Conservation (phyloP, 2,329 filamentous ascomycete species). For the Ascochyta lentis region DNA sequence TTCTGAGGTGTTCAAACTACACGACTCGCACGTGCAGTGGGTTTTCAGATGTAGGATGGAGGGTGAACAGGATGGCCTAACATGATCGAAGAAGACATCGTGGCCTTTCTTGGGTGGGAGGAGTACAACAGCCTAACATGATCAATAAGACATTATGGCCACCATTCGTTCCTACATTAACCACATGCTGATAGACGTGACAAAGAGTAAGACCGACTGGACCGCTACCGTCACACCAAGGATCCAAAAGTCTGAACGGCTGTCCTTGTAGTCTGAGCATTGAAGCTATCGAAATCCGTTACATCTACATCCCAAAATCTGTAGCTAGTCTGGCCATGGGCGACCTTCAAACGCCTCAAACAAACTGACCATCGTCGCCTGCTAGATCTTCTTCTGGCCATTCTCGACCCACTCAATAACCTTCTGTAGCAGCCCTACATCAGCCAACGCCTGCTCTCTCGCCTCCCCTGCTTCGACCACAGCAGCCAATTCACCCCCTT, state of each 20-base stretch:
- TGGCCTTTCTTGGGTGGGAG: not conserved
- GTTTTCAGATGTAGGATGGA: not conserved
- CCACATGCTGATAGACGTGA: not conserved
- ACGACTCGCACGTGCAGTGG: not conserved
- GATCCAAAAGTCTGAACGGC: not conserved
- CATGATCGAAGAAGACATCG: constrained; percentile 19
- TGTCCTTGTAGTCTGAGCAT: not conserved
- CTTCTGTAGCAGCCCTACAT: constrained; percentile 46
- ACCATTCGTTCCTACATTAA: not conserved
- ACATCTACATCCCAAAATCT: not conserved
- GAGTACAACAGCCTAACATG: constrained; percentile 13
- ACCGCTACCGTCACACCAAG: not conserved
- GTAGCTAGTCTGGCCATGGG: not conserved
- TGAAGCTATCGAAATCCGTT: not conserved
- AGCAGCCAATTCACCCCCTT: constrained; percentile 45
- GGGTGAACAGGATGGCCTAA: constrained; percentile 6
- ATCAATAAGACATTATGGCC: constrained; percentile 20
- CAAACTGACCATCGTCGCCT: not conserved
- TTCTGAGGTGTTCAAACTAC: constrained; percentile 21
- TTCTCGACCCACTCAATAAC: constrained; percentile 40
- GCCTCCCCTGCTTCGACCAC: constrained; percentile 47
- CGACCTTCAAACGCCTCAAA: not conserved
- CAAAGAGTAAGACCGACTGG: not conserved
- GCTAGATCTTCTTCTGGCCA: constrained; percentile 11
- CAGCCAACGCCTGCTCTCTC: constrained; percentile 41